A percentile compares a stretch with the other conserved stretches of the same genome.
phyloP scores from a whole-genome alignment of 75 land plant species.

The Sequoiadendron giganteum region DNA sequence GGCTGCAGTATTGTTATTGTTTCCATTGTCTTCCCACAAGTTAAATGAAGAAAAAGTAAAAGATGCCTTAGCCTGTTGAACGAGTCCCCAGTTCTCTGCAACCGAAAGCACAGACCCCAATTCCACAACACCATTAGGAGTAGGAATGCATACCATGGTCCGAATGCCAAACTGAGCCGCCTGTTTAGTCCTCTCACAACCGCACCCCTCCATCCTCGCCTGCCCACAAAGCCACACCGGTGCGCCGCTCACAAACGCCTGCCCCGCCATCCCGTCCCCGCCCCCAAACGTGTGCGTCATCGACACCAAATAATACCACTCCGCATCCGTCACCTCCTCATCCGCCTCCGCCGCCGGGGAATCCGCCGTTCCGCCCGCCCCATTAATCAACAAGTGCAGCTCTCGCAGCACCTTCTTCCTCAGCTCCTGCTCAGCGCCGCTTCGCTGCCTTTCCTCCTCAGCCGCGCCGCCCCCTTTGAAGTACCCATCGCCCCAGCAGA shows the following conservation, averaged over 20 bases:
- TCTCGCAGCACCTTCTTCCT: constrained; percentile 25
- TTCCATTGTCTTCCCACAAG: constrained; percentile 2
- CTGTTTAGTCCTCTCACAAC: constrained; percentile 30
- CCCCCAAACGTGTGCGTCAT: constrained; percentile 37
- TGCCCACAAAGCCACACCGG: constrained; percentile 37
- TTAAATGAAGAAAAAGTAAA: constrained; percentile 2
- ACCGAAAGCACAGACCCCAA: constrained; percentile 36
- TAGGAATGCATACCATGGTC: constrained; percentile 47
- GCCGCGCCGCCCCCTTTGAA: constrained; percentile 14
- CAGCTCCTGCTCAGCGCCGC: constrained; percentile 27
- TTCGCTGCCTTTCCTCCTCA: constrained; percentile 12
- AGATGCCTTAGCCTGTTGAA: background rate
- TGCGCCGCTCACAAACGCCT: constrained; percentile 14
- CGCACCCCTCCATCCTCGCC: constrained; percentile 12
- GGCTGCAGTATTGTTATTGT: background rate
- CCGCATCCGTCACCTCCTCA: constrained; percentile 31
- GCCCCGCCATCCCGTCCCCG: constrained; percentile 22
- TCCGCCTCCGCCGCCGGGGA: background rate
- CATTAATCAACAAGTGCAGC: constrained; percentile 26
- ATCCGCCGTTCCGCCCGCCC: background rate
- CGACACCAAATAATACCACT: constrained; percentile 74
- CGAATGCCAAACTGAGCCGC: constrained; percentile 37
- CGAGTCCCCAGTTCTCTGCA: constrained; percentile 23
- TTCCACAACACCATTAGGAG: constrained; percentile 44
- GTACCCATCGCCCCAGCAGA: constrained; percentile 43